Conservation (phyloP, 75 land plant species). For the Selaginella tamariscina region DNA sequence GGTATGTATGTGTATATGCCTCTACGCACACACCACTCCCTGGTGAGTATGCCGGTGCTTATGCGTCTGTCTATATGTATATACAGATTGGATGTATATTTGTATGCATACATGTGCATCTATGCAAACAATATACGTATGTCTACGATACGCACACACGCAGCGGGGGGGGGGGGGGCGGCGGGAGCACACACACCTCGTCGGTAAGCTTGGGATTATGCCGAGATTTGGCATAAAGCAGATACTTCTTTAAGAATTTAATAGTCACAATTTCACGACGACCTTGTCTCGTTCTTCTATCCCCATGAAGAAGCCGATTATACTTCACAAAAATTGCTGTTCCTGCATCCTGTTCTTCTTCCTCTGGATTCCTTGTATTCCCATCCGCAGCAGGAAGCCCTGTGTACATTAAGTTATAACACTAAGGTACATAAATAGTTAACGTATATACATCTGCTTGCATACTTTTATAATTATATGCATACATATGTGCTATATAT, state of each 20-base stretch:
- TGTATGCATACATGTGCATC: no score
- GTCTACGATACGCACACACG: no score
- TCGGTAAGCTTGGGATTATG: constrained; percentile 80
- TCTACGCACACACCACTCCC: no score
- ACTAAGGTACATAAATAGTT: background rate
- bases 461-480: no score
- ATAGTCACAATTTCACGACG: constrained; percentile 69
- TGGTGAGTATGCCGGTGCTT: no score
- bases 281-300: constrained; percentile 26
- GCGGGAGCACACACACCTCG: constrained; percentile 66
- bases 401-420: background rate
- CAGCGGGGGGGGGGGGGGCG: no score
- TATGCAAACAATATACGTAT: no score
- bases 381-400: constrained; percentile 39
- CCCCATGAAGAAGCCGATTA: constrained; percentile 86
- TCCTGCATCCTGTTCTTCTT: constrained; percentile 55
- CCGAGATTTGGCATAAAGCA: constrained; percentile 86
- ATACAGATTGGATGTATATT: no score
- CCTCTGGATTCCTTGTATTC: constrained; percentile 44
- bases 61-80: no score
- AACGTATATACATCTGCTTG: no score
- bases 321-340: constrained; percentile 83
- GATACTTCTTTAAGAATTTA: constrained; percentile 91
- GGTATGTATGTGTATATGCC: no score
- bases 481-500: no score